phyloP scores from a whole-genome alignment of 2,329 filamentous ascomycete species.

The Fusarium domesticum region DNA sequence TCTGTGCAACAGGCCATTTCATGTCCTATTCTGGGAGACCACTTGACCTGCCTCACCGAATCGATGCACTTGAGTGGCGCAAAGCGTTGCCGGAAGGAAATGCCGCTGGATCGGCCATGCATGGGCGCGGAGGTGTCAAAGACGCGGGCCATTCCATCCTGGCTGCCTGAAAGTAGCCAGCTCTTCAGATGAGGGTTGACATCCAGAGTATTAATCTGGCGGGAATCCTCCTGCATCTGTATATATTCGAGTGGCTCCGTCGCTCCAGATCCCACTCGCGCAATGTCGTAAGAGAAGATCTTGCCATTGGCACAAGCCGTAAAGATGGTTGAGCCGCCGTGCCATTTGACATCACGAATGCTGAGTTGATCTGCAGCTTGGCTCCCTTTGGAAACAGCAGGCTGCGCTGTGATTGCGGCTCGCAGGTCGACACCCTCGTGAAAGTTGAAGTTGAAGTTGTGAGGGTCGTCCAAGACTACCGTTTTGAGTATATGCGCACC shows the following conservation, averaged over 20 bases:
- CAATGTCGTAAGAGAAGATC: conserved; percentile 62
- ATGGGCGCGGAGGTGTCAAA: conserved; percentile 55
- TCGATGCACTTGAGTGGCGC: conserved; percentile 40
- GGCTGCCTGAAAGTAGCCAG: conserved; percentile 59
- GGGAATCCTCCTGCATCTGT: conserved; percentile 58
- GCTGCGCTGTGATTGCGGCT: conserved; percentile 49
- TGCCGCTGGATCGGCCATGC: conserved; percentile 46
- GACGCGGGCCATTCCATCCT: conserved; percentile 60
- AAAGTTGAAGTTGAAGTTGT: conserved; percentile 41
- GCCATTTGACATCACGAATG: conserved; percentile 62
- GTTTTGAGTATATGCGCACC: conserved; percentile 61
- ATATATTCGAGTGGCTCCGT: conserved; percentile 52
- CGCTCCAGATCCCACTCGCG: conserved; percentile 44
- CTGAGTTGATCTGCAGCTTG: conserved; percentile 55
- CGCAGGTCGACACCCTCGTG: conserved; percentile 58
- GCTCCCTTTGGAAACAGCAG: conserved; percentile 40
- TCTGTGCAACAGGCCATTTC: conserved; percentile 64
- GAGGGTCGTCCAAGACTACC: conserved; percentile 50
- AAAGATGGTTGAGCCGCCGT: conserved; percentile 53
- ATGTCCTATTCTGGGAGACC: conserved; percentile 60
- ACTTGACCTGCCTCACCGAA: conserved; percentile 59
- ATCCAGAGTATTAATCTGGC: conserved; percentile 62
- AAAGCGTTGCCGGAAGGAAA: conserved; percentile 49
- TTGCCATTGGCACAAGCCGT: conserved; percentile 63
- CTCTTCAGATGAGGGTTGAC: conserved; percentile 59